These are phyloP conservation scores for Curvularia sp. DNA, from an alignment of 2,329 filamentous ascomycete genomes.

Conservation along the genomic window DNA sequence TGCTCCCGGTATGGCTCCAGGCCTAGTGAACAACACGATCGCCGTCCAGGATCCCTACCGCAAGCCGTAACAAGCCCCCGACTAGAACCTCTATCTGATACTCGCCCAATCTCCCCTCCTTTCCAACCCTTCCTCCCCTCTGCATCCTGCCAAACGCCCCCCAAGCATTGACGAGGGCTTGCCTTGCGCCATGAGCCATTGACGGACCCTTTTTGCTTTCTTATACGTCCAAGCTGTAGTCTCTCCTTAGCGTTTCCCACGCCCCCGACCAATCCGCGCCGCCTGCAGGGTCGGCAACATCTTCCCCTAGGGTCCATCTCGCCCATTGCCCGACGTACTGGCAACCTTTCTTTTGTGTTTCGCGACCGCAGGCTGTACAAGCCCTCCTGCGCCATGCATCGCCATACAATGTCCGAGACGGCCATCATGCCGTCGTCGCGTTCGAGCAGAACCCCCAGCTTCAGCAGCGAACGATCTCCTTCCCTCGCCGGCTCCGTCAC, in stretches of 20 bases:
- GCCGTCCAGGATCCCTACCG: conserved; percentile 16
- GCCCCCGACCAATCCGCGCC: conserved; percentile 19
- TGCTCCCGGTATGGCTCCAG: conserved; percentile 7
- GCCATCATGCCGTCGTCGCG: conserved; percentile 46
- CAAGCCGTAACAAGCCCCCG: conserved; percentile 13
- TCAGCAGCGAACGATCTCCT: conserved; percentile 71
- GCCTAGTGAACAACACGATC: conserved; percentile 19
- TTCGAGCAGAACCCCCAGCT: conserved; percentile 57
- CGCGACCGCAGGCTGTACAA: conserved; percentile 3
- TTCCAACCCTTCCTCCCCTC: background rate
- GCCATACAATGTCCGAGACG: conserved; percentile 45
- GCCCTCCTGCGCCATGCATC: conserved; percentile 38
- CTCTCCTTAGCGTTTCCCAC: conserved; percentile 16
- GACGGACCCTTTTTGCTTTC: background rate
- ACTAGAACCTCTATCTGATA: conserved; percentile 11
- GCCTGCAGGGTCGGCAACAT: conserved; percentile 25
- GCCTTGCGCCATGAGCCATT: conserved; percentile 9
- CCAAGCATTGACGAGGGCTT: conserved; percentile 1
- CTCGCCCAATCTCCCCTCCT: conserved; percentile 10
- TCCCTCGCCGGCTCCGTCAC: conserved; percentile 61
- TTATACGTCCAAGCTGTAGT: conserved; percentile 1
- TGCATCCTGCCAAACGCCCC: conserved; percentile 2
- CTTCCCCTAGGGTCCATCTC: conserved; percentile 9
- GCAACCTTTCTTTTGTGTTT: conserved; percentile 11
- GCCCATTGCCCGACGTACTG: conserved; percentile 1